Conservation (phyloP, 352 stramenopile genomes). For the Lagenidium sp. region DNA sequence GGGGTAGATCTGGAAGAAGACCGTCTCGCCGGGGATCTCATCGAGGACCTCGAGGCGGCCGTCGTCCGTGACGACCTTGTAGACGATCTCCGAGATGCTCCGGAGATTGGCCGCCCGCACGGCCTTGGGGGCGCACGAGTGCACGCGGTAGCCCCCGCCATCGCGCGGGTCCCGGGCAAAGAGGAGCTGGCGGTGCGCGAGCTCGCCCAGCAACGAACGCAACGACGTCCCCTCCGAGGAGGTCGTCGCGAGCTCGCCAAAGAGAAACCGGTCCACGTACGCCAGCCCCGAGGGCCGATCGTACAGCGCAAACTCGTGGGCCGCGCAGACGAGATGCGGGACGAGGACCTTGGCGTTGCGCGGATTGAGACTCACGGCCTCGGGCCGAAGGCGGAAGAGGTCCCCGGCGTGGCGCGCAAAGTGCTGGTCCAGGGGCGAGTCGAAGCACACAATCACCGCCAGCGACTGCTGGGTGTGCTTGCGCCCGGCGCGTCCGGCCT, state of each 20-base stretch:
- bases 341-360: conserved; percentile 83
- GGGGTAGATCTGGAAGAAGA: conserved; percentile 90
- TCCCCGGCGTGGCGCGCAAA: conserved; percentile 53
- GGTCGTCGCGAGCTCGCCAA: conserved; percentile 13
- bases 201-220: neutral
- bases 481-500: conserved; percentile 92
- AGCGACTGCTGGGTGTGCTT: conserved; percentile 71
- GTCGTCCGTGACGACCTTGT: conserved; percentile 48
- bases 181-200: conserved; percentile 9
- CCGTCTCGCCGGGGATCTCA: conserved; percentile 70
- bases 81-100: conserved; percentile 57
- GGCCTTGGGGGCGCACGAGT: conserved; percentile 55
- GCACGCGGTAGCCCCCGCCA: conserved; percentile 37
- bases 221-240: neutral
- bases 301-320: conserved; percentile 87
- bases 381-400: conserved; percentile 63
- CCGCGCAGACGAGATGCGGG: conserved; percentile 93
- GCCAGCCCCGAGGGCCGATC: conserved; percentile 38
- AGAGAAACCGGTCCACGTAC: conserved; percentile 61
- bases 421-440: conserved; percentile 92
- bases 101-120: conserved; percentile 49
- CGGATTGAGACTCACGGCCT: conserved; percentile 79
- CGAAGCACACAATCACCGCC: conserved; percentile 93
- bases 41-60: conserved; percentile 64
- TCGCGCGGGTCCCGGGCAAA: neutral